Percentiles rank a stretch among this genome's conserved stretches.
Evolutionary conservation across 2,329 filamentous ascomycete species (phyloP).

Genomic region (Ophiocordyceps camponoti-leonardi): DNA sequence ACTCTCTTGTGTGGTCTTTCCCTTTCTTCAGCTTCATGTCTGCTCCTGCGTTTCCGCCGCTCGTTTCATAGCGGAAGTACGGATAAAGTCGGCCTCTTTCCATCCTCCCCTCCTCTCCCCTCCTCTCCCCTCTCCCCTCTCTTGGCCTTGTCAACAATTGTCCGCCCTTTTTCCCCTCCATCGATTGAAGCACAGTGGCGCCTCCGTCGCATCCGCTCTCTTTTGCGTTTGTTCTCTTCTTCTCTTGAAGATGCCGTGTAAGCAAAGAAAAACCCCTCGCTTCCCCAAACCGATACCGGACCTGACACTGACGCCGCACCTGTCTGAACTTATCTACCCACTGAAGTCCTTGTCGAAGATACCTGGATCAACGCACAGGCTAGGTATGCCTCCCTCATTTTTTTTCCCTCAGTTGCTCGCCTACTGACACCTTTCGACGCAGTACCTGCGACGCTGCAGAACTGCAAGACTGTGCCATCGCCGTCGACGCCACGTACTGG

Average conservation of each 20-base stretch:
- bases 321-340: slow-evolving; percentile 5
- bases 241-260: slow-evolving; percentile 17
- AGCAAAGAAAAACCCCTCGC: slow-evolving; percentile 4
- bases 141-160: background rate
- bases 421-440: slow-evolving; percentile 7
- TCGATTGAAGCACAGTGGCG: background rate
- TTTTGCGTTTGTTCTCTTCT: slow-evolving; percentile 5
- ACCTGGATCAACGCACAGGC: slow-evolving; percentile 21
- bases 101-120: no score
- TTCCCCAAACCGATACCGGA: background rate
- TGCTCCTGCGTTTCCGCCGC: no score
- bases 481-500: slow-evolving; percentile 81
- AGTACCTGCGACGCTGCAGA: slow-evolving; percentile 48
- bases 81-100: no score
- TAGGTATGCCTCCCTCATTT: slow-evolving; percentile 11
- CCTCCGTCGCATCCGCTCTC: background rate
- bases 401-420: background rate
- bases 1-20: no score
- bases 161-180: background rate
- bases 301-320: background rate
- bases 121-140: background rate
- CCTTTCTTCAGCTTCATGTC: no score
- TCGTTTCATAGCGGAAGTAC: no score
- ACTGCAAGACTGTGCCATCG: slow-evolving; percentile 59
- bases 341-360: slow-evolving; percentile 17